These are phyloP conservation scores for Phenoliferia sp. DNA, from an alignment of 1,284 basidiomycete genomes.

Conservation along the genomic window DNA sequence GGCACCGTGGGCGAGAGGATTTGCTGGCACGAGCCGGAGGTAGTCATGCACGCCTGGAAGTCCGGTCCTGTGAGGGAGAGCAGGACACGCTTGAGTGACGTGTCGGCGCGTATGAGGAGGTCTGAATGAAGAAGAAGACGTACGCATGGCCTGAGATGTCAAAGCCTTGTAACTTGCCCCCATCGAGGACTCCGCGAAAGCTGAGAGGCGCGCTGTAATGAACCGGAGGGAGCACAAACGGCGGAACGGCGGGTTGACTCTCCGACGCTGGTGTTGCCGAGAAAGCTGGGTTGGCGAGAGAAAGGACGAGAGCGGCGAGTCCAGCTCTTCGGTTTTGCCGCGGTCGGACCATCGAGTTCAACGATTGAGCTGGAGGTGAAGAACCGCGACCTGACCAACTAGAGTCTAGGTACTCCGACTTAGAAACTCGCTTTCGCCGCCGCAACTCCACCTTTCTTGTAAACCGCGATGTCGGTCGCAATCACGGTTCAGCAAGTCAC, in stretches of 20 bases:
- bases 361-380: too few species aligned
- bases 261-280: neutral
- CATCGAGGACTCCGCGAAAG: constrained; percentile 27
- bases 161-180: constrained; percentile 15
- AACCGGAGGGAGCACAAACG: neutral
- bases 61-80: constrained; percentile 13
- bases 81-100: neutral
- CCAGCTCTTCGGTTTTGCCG: too few species aligned
- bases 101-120: too few species aligned
- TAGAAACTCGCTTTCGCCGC: too few species aligned
- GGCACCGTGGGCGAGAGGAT: constrained; percentile 38
- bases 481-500: too few species aligned
- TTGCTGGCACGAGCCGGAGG: constrained; percentile 35
- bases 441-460: too few species aligned
- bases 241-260: neutral
- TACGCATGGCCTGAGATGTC: constrained; percentile 33
- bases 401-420: too few species aligned
- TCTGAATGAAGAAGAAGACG: neutral
- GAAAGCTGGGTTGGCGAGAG: too few species aligned
- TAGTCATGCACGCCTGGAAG: constrained; percentile 38
- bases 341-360: too few species aligned
- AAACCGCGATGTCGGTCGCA: too few species aligned
- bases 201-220: neutral
- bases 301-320: neutral
- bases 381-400: too few species aligned